Evolutionary conservation across 2,329 filamentous ascomycete genomes (phyloP).

Genomic region (Fusarium ambrosium): DNA sequence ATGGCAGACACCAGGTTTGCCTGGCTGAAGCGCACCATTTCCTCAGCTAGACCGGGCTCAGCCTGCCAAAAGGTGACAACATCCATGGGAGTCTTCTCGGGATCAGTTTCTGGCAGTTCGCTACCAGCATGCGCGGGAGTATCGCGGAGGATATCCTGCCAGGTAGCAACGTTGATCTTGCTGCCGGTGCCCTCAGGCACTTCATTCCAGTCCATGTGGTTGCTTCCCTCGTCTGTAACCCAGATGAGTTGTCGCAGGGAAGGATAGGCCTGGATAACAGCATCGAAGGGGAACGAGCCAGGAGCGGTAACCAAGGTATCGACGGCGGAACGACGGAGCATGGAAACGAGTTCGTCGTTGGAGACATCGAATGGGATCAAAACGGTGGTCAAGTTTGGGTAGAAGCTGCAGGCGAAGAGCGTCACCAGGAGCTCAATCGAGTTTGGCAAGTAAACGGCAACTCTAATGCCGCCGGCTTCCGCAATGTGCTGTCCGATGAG

Average conservation of each 20-base stretch:
- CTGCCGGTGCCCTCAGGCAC: constrained; percentile 82
- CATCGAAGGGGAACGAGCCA: constrained; percentile 86
- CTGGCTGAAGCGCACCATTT: constrained; percentile 87
- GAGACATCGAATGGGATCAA: constrained; percentile 86
- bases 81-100: constrained; percentile 65
- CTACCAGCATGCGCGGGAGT: constrained; percentile 68
- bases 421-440: constrained; percentile 87
- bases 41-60: constrained; percentile 65
- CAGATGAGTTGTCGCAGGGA: constrained; percentile 85
- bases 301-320: constrained; percentile 88
- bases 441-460: constrained; percentile 93
- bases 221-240: constrained; percentile 92
- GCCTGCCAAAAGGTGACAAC: constrained; percentile 77
- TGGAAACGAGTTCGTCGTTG: constrained; percentile 75
- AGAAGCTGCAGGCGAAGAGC: constrained; percentile 91
- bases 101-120: constrained; percentile 75
- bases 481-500: constrained; percentile 84
- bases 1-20: constrained; percentile 89
- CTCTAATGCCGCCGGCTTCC: constrained; percentile 78
- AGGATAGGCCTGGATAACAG: constrained; percentile 76
- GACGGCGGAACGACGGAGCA: constrained; percentile 79
- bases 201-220: constrained; percentile 96
- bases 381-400: constrained; percentile 82
- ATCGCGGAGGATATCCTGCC: constrained; percentile 89
- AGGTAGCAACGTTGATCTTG: constrained; percentile 86